phyloP scores from a whole-genome alignment of 192 early-diverging fungal species.

The Gonapodya sp. region DNA sequence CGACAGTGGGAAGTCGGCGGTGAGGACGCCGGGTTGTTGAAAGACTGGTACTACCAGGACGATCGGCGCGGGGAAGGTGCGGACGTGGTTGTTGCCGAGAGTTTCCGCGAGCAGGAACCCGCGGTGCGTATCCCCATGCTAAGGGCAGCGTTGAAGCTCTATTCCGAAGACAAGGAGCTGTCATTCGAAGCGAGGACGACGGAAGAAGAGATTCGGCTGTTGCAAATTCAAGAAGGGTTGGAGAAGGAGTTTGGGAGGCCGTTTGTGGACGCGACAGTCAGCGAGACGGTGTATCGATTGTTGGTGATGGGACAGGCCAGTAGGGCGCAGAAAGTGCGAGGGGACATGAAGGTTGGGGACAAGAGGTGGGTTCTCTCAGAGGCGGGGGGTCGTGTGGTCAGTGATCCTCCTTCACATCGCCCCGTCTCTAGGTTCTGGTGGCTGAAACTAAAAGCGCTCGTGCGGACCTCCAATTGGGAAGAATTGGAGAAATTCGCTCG shows the following conservation, averaged over 20 bases:
- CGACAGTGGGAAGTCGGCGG: conserved; percentile 29
- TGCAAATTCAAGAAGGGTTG: conserved; percentile 62
- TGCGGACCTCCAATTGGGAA: conserved; percentile 73
- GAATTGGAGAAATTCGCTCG: conserved; percentile 57
- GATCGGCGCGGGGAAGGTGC: conserved; percentile 66
- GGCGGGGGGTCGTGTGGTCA: conserved; percentile 3
- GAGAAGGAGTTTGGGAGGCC: conserved; percentile 58
- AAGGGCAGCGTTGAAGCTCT: conserved; percentile 59
- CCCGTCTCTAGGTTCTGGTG: conserved; percentile 61
- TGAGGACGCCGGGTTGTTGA: conserved; percentile 56
- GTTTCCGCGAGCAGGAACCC: background rate
- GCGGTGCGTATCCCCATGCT: conserved; percentile 56
- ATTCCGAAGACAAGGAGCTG: conserved; percentile 58
- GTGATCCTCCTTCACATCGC: conserved; percentile 10
- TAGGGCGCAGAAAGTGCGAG: conserved; percentile 66
- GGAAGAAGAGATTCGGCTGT: conserved; percentile 69
- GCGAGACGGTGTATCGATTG: conserved; percentile 76
- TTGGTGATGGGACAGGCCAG: conserved; percentile 58
- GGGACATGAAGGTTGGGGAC: conserved; percentile 82
- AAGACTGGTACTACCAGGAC: conserved; percentile 96
- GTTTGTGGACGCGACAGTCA: conserved; percentile 66
- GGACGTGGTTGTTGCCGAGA: conserved; percentile 29
- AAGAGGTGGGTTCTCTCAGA: conserved; percentile 31
- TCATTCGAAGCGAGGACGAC: conserved; percentile 65
- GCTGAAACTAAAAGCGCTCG: conserved; percentile 77